Conservation (phyloP, 305 asterid genomes). For the Fraxinus latifolia region DNA sequence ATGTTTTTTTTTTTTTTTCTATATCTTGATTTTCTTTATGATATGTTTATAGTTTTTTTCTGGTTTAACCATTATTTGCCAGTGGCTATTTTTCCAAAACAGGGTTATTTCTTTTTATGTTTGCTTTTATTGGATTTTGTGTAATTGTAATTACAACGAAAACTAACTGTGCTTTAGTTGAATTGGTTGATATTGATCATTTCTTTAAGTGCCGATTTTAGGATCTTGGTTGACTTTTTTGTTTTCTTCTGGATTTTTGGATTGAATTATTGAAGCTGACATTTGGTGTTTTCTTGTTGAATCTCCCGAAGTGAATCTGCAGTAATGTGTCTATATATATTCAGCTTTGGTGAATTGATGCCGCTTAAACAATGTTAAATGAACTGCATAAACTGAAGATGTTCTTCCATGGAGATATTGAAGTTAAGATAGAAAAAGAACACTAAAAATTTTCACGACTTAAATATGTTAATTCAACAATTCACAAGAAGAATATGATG, state of each 20-base stretch:
- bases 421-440: background rate
- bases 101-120: background rate
- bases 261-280: background rate
- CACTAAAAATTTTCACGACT: background rate
- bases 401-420: background rate
- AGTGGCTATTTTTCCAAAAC: background rate
- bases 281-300: background rate
- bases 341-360: background rate
- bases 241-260: background rate
- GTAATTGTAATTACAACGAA: background rate
- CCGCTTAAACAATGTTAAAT: background rate
- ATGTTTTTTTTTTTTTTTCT: background rate
- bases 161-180: background rate
- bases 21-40: background rate
- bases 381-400: background rate
- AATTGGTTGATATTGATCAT: background rate
- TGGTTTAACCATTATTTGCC: background rate
- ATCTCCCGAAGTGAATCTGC: background rate
- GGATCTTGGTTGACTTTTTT: background rate
- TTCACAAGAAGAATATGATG: background rate
- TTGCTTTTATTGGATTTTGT: background rate
- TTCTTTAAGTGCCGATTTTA: background rate
- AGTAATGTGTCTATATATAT: background rate
- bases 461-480: background rate
- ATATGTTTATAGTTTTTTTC: background rate